These are phyloP conservation scores for Penicillium hesseltinei DNA, from an alignment of 2,329 filamentous ascomycete species.

Conservation along the genomic window DNA sequence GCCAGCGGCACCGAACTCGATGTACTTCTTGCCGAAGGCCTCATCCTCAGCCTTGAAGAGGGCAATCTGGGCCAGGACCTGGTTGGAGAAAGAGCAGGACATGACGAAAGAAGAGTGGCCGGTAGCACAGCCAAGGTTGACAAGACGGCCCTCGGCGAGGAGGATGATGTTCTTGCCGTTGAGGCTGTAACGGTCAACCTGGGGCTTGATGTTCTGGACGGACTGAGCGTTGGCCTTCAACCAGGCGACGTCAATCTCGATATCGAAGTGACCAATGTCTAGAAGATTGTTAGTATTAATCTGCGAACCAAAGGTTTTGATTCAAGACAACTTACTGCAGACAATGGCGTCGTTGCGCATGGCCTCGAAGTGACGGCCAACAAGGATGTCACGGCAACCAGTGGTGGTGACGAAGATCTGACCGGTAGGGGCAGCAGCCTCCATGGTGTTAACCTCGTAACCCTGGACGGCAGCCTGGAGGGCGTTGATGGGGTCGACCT, in stretches of 20 bases:
- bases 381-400: slow-evolving; percentile 96
- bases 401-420: slow-evolving; percentile 99
- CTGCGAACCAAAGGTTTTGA: too few relatives aligned
- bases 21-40: slow-evolving; percentile 87
- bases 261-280: slow-evolving; percentile 98
- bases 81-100: slow-evolving; percentile 99
- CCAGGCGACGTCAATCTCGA: slow-evolving; percentile 99
- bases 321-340: slow-evolving; percentile 60
- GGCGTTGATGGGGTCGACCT: slow-evolving; percentile 99
- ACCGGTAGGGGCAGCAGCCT: slow-evolving; percentile 81
- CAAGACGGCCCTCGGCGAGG: slow-evolving; percentile 94
- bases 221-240: slow-evolving; percentile 94
- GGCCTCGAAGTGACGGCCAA: slow-evolving; percentile 84
- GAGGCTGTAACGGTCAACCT: slow-evolving; percentile 98
- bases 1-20: slow-evolving; percentile 89
- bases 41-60: slow-evolving; percentile 90
- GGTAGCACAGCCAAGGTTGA: slow-evolving; percentile 98
- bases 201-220: slow-evolving; percentile 98
- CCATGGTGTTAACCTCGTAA: slow-evolving; percentile 97
- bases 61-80: slow-evolving; percentile 99
- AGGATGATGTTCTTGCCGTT: slow-evolving; percentile 97
- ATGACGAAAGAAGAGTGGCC: slow-evolving; percentile 99
- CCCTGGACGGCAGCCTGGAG: slow-evolving; percentile 97
- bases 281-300: neutral
- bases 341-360: slow-evolving; percentile 99